A percentile compares a stretch with the other conserved stretches of the same genome.
Evolutionary conservation across 1,284 basidiomycete species (phyloP).

Genomic region (Moniliophthora roreri): DNA sequence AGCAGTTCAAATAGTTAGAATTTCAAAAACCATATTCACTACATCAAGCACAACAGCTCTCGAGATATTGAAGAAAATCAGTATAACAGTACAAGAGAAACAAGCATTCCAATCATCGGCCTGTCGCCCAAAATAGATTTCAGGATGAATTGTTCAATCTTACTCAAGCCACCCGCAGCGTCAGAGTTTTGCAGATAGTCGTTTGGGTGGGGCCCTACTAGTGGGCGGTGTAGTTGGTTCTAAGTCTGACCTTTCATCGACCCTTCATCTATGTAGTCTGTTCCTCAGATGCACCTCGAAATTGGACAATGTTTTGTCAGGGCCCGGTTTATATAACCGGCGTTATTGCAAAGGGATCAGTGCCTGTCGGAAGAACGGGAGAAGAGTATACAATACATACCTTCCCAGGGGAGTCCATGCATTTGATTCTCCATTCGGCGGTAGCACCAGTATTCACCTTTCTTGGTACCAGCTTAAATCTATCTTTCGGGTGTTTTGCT

Average conservation of each 20-base stretch:
- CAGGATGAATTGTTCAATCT: not conserved
- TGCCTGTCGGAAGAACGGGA: slow-evolving; percentile 13
- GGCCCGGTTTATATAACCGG: slow-evolving; percentile 91
- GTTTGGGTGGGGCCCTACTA: too few species aligned
- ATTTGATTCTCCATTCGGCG: slow-evolving; percentile 91
- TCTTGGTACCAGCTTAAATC: slow-evolving; percentile 75
- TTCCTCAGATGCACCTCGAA: slow-evolving; percentile 88
- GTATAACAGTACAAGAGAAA: too few species aligned
- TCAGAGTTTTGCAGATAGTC: too few species aligned
- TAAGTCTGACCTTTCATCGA: slow-evolving; percentile 42
- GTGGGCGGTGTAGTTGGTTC: too few species aligned
- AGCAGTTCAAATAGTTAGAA: too few species aligned
- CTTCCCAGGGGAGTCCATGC: slow-evolving; percentile 93
- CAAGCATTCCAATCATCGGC: not conserved
- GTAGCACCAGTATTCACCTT: slow-evolving; percentile 49
- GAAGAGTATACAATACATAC: slow-evolving; percentile 51
- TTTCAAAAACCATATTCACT: too few species aligned
- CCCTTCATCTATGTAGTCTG: slow-evolving; percentile 45
- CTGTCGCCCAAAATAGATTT: not conserved
- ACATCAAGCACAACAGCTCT: too few species aligned
- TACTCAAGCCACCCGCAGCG: too few species aligned
- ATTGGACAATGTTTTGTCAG: slow-evolving; percentile 85
- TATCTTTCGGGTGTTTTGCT: slow-evolving; percentile 79
- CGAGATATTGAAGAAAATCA: too few species aligned
- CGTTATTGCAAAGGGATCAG: slow-evolving; percentile 3